Evolutionary conservation across 768 basidiomycete genomes (phyloP).

Genomic region (Suillus ampliporus): DNA sequence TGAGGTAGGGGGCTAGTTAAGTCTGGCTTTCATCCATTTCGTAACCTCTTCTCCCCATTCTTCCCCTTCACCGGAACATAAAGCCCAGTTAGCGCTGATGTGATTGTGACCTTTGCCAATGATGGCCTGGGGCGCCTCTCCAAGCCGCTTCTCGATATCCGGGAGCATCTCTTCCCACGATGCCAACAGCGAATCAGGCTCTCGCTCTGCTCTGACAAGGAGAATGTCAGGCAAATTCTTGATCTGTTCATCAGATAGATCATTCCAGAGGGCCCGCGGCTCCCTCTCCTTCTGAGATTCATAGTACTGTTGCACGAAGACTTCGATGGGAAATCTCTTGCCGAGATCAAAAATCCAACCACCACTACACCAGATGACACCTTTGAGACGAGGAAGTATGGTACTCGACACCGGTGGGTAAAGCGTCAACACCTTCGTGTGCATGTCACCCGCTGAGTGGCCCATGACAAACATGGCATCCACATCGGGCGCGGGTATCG

Average conservation of each 20-base stretch:
- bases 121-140: conserved; percentile 39
- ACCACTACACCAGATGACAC: conserved; percentile 52
- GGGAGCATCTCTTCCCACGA: conserved; percentile 45
- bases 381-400: conserved; percentile 40
- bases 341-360: conserved; percentile 44
- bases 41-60: conserved; percentile 62
- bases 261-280: conserved; percentile 47
- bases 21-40: conserved; percentile 37
- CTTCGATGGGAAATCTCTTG: conserved; percentile 25
- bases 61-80: conserved; percentile 63
- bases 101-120: conserved; percentile 65
- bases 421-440: conserved; percentile 51
- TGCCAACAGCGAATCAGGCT: conserved; percentile 51
- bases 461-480: conserved; percentile 54
- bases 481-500: conserved; percentile 42
- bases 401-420: conserved; percentile 42
- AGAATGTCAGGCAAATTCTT: conserved; percentile 51
- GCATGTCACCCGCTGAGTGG: conserved; percentile 67
- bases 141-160: conserved; percentile 43
- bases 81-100: conserved; percentile 56
- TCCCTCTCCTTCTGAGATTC: conserved; percentile 50
- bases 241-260: conserved; percentile 41
- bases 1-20: conserved; percentile 3
- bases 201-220: conserved; percentile 56
- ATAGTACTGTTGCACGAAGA: conserved; percentile 32